Evolutionary conservation across 805 yeast genomes (phyloP).

Genomic region (Yamadazyma ubonensis): DNA sequence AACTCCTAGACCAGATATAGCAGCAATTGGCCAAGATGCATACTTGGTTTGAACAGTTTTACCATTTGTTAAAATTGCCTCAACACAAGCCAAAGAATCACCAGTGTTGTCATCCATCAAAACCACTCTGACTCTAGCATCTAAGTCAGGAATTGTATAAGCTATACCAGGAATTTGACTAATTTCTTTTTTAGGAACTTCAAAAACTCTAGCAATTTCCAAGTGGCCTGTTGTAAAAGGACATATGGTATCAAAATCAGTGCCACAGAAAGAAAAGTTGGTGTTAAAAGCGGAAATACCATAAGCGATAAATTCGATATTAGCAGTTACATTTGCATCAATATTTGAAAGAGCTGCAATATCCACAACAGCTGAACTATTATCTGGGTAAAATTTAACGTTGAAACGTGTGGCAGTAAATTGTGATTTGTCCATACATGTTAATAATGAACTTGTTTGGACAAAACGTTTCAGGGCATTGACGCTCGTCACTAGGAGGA

Average conservation of each 20-base stretch:
- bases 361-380: conserved; percentile 60
- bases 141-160: conserved; percentile 89
- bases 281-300: conserved; percentile 65
- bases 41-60: conserved; percentile 91
- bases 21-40: conserved; percentile 96
- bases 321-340: conserved; percentile 66
- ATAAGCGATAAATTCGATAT: conserved; percentile 68
- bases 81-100: conserved; percentile 81
- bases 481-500: conserved; percentile 3
- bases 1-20: conserved; percentile 83
- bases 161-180: conserved; percentile 76
- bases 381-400: conserved; percentile 68
- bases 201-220: conserved; percentile 57
- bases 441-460: conserved; percentile 67
- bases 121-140: conserved; percentile 80
- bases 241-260: conserved; percentile 56
- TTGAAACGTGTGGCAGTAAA: conserved; percentile 83
- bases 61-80: conserved; percentile 81
- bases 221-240: conserved; percentile 88
- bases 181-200: conserved; percentile 41
- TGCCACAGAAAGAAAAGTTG: conserved; percentile 62
- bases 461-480: conserved; percentile 27
- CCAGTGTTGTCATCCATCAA: conserved; percentile 50
- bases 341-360: conserved; percentile 78
- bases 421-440: conserved; percentile 90